Conservation (phyloP, 2,329 filamentous ascomycete species). For the Exophiala oligosperma region DNA sequence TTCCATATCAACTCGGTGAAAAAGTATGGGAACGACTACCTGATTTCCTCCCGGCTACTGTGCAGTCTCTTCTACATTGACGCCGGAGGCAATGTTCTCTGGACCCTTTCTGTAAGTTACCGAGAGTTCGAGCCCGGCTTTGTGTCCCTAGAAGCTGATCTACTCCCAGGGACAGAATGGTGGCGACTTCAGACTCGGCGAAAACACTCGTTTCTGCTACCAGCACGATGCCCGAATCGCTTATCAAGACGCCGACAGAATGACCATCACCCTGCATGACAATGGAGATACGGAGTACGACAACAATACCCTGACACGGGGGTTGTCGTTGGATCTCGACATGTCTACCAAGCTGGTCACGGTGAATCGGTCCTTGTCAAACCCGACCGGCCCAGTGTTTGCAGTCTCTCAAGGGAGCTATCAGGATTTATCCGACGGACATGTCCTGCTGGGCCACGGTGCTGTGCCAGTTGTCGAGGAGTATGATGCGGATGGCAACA, state of each 20-base stretch:
- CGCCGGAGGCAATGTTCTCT: not conserved
- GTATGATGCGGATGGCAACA: not conserved
- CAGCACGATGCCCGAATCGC: not conserved
- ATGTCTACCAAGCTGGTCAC: not conserved
- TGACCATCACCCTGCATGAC: not conserved
- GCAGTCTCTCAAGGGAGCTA: not conserved
- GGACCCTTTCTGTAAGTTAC: not conserved
- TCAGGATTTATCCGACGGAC: not conserved
- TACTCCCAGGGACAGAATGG: not conserved
- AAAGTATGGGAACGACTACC: not conserved
- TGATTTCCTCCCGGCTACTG: not conserved
- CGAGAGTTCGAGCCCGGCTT: not conserved
- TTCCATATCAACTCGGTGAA: not conserved
- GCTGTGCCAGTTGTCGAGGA: not conserved
- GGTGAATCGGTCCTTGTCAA: not conserved
- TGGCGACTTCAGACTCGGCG: not conserved
- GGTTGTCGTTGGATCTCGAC: not conserved
- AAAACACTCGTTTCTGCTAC: not conserved
- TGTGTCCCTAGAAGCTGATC: not conserved
- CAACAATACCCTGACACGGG: not conserved
- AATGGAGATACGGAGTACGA: not conserved
- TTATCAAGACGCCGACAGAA: not conserved
- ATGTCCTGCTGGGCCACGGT: not conserved
- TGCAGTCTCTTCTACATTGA: not conserved
- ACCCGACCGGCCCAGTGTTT: not conserved